A percentile compares a stretch with the other conserved stretches of the same genome.
These are phyloP conservation scores for Begonia fuchsioides DNA, from an alignment of 306 rosid species.

Conservation along the genomic window DNA sequence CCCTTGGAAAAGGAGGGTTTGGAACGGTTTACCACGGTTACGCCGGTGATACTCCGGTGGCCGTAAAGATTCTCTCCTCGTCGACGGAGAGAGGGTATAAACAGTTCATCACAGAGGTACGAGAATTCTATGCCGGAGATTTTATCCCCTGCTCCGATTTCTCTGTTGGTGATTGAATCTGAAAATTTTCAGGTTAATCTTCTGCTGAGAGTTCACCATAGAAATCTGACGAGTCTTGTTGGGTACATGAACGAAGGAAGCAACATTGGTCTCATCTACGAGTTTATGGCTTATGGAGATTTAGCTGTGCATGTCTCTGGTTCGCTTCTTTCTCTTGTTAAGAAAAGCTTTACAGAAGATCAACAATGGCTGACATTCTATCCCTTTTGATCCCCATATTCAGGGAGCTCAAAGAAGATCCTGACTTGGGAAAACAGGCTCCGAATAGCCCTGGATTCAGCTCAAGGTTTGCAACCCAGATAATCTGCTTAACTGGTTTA, in stretches of 20 bases:
- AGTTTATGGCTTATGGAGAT: conserved; percentile 23
- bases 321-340: neutral
- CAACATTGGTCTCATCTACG: conserved; percentile 14
- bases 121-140: conserved; percentile 3
- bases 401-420: conserved; percentile 5
- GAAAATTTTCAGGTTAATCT: conserved; percentile 19
- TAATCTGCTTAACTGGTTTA: too few species aligned
- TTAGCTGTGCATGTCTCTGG: conserved; percentile 8
- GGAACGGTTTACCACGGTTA: conserved; percentile 41
- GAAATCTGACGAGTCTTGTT: conserved; percentile 20
- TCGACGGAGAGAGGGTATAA: conserved; percentile 17
- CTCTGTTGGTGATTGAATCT: too few species aligned
- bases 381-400: neutral
- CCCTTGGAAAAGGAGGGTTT: conserved; percentile 45
- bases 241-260: conserved; percentile 20
- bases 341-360: neutral
- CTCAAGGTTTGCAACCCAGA: conserved; percentile 13
- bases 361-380: neutral
- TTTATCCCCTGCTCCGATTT: conserved; percentile 1
- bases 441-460: conserved; percentile 24
- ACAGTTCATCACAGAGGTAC: conserved; percentile 42
- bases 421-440: conserved; percentile 27
- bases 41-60: conserved; percentile 28
- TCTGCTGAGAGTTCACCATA: conserved; percentile 23
- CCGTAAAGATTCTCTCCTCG: conserved; percentile 33